Conservation (phyloP, 129 eudicot species). For the Silybum marianum region DNA sequence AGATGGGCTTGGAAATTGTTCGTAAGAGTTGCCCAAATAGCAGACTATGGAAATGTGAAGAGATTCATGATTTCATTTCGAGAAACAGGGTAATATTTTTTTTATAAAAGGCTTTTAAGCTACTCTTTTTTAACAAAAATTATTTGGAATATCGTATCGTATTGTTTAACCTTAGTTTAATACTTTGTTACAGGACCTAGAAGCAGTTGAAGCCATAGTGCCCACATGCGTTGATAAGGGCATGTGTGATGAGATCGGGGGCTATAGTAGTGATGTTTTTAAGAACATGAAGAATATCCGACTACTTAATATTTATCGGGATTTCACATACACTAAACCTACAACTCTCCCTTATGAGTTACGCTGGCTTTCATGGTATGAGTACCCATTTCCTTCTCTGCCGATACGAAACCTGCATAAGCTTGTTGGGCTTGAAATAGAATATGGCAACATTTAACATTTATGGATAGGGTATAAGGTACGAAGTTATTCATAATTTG, state of each 20-base stretch:
- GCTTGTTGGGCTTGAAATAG: neutral
- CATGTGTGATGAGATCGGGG: neutral
- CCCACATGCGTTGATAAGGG: neutral
- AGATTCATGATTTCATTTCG: neutral
- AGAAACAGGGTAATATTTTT: neutral
- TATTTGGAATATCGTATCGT: neutral
- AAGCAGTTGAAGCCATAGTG: neutral
- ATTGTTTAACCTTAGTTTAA: neutral
- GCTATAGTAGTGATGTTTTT: neutral
- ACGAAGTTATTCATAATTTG: neutral
- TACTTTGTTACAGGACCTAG: neutral
- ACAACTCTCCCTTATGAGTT: neutral
- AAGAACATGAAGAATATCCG: neutral
- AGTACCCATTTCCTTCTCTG: neutral
- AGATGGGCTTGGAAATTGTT: conserved; percentile 29
- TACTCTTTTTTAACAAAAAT: neutral
- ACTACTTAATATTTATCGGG: neutral
- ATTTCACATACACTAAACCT: neutral
- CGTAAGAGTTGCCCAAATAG: neutral
- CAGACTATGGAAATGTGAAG: conserved; percentile 14
- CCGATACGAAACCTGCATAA: neutral
- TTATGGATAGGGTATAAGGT: neutral
- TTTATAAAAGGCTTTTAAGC: neutral
- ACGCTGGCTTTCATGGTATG: neutral
- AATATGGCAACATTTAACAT: neutral